Evolutionary conservation across 306 rosid genomes (phyloP).

Genomic region (Malus fusca): DNA sequence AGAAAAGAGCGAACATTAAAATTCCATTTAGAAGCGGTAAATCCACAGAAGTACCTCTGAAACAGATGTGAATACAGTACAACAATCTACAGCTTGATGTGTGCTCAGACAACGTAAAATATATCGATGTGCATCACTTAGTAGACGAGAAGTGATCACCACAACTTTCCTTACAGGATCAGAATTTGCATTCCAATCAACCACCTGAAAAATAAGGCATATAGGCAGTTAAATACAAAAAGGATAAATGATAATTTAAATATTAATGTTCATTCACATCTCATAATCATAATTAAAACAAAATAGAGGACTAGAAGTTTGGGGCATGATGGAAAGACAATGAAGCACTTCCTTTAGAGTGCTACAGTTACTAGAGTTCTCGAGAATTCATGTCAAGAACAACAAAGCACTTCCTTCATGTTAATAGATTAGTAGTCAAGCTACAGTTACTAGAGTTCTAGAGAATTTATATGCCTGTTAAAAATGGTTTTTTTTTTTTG

Average conservation of each 20-base stretch:
- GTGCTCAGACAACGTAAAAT: slow-evolving; percentile 76
- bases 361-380: background rate
- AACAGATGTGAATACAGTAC: slow-evolving; percentile 69
- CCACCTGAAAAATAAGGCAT: slow-evolving; percentile 42
- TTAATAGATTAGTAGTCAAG: no score
- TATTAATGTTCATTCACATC: background rate
- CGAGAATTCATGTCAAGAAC: background rate
- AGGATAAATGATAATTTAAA: background rate
- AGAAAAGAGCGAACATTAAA: background rate
- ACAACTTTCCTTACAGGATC: slow-evolving; percentile 51
- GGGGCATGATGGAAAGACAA: background rate
- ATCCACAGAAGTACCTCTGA: slow-evolving; percentile 64
- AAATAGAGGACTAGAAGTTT: background rate
- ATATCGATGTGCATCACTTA: slow-evolving; percentile 89
- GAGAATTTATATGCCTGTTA: no score
- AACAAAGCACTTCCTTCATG: background rate
- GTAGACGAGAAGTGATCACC: slow-evolving; percentile 61
- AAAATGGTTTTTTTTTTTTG: no score
- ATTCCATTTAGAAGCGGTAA: slow-evolving; percentile 6
- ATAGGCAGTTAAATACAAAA: slow-evolving; percentile 1
- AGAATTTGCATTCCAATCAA: slow-evolving; percentile 55
- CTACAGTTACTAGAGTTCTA: background rate
- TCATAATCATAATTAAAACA: background rate
- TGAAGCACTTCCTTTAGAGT: background rate
- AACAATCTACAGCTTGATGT: slow-evolving; percentile 56